A percentile compares a stretch with the other conserved stretches of the same genome.
Evolutionary conservation across 129 eudicot genomes (phyloP).

Genomic region (Flaveria sonorensis): DNA sequence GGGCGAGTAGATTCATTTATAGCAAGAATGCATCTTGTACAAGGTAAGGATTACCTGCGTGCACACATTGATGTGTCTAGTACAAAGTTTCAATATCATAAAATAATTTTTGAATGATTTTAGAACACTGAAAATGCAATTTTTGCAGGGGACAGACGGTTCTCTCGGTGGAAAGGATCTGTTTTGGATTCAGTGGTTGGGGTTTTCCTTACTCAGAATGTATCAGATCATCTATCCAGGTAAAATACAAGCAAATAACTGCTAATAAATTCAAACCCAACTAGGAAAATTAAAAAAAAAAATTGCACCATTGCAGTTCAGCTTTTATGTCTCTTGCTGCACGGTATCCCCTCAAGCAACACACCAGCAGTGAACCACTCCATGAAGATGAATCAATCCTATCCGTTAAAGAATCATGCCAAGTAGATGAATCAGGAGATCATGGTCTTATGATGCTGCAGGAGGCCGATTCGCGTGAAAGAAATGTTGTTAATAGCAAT

Average conservation of each 20-base stretch:
- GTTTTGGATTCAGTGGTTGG: conserved; percentile 96
- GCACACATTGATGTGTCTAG: neutral
- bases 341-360: conserved; percentile 60
- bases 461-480: conserved; percentile 36
- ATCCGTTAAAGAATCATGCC: conserved; percentile 44
- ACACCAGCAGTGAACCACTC: conserved; percentile 29
- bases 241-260: conserved; percentile 27
- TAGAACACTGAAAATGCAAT: conserved; percentile 9
- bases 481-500: conserved; percentile 48
- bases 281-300: neutral
- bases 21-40: conserved; percentile 98
- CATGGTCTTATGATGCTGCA: conserved; percentile 39
- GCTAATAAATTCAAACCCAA: conserved; percentile 3
- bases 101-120: neutral
- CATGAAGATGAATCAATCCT: conserved; percentile 40
- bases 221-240: conserved; percentile 98
- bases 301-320: conserved; percentile 67
- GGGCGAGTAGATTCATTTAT: conserved; percentile 91
- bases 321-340: conserved; percentile 96
- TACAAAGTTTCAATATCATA: neutral
- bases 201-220: conserved; percentile 97
- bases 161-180: conserved; percentile 95
- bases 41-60: conserved; percentile 50
- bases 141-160: conserved; percentile 93
- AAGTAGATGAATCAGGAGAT: conserved; percentile 42